Base-by-base conservation (phyloP, 495 filamentous ascomycete species). In the Daldinia bambusicola region DNA sequence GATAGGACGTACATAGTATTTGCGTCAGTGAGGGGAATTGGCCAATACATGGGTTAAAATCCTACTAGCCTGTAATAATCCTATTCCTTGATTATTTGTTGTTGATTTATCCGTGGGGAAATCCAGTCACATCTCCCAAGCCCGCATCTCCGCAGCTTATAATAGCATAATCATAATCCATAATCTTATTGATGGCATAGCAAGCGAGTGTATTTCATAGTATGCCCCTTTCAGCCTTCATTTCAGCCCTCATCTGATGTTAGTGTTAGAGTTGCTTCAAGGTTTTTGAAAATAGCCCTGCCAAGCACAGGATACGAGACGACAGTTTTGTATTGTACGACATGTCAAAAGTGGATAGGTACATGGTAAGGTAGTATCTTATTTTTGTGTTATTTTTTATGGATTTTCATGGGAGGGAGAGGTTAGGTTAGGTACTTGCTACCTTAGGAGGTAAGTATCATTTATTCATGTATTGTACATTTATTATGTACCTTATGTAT, bases 271-370 rank as follows among this genome's bases (percentile, higher is more conserved):
- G 18, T 48, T 48, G 14, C 20, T 48, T 20, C 43, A 10, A 48
- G 22, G 1, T 8, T 48, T 48, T 48, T 16, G 18, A 48, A 48
- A 48, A 48, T 48, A 48, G 43, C 18, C 18, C 43, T 22, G 43
- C 43, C 43, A 48, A 48, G 43, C 43, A 22, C 18, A 16, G 43
- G 18, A 48, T 48, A 48, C 43, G 43, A 48, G 43, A 48, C 7
- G 1, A 22, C 18, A 4, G 18, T 48, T 22, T 45, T 45, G 41
- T 45, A 20, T 45, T 48, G 43, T 48, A 22, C 20, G 51, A 30
- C 51, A 31, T 32, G 51, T 32, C 51, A 32, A 53, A 53, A 31
- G 51, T 53, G n/a, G 26, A 14, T 53, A 48, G 10, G 20, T 18
- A 18, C 20, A 20, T 20, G 16, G 43, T 16, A 20, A 22, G 16